Percentiles rank a stretch among this genome's conserved stretches.
Conservation (phyloP, 1,284 basidiomycete genomes). For the Volvariella volvacea region DNA sequence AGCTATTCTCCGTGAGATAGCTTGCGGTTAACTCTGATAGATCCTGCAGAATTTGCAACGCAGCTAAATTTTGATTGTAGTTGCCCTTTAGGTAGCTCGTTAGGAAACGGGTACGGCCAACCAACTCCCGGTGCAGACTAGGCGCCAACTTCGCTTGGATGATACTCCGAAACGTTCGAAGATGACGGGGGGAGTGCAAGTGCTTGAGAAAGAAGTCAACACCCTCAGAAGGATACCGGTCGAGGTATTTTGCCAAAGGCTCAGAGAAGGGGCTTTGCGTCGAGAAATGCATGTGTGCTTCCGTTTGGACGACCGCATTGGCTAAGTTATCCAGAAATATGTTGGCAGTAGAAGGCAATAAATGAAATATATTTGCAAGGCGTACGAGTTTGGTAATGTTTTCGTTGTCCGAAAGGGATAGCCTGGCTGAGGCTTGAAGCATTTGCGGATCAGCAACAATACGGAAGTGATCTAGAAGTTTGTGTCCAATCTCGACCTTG, state of each 20-base stretch:
- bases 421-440: conserved; percentile 72
- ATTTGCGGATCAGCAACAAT: conserved; percentile 83
- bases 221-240: conserved; percentile 85
- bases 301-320: conserved; percentile 88
- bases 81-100: conserved; percentile 56
- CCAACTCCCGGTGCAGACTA: conserved; percentile 70
- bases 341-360: conserved; percentile 89
- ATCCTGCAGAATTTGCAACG: conserved; percentile 75
- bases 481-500: conserved; percentile 99
- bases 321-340: conserved; percentile 88
- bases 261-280: conserved; percentile 91
- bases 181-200: conserved; percentile 67
- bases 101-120: conserved; percentile 56
- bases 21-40: conserved; percentile 58
- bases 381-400: conserved; percentile 91
- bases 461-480: conserved; percentile 94
- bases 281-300: conserved; percentile 87
- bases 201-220: conserved; percentile 82
- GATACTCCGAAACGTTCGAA: conserved; percentile 79
- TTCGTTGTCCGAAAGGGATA: conserved; percentile 84
- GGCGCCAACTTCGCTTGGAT: conserved; percentile 75
- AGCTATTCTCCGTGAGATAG: conserved; percentile 70
- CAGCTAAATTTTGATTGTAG: conserved; percentile 55
- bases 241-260: conserved; percentile 86
- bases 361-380: conserved; percentile 94